Evolutionary conservation across 2,329 filamentous ascomycete genomes (phyloP).

Genomic region (Colletotrichum nymphaeae): DNA sequence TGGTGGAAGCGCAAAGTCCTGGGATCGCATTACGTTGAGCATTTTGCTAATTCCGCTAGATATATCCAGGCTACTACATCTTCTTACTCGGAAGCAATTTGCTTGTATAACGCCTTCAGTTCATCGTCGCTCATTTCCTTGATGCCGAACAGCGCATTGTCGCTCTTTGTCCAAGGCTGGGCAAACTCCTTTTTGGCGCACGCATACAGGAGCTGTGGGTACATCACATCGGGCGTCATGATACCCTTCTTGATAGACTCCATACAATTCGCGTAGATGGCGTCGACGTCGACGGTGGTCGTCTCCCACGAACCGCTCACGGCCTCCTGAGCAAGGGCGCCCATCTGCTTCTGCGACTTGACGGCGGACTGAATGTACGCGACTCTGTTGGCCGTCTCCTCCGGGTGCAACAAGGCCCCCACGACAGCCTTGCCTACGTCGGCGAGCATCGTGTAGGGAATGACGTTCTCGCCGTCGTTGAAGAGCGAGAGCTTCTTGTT

Average conservation of each 20-base stretch:
- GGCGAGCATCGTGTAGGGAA: constrained; percentile 40
- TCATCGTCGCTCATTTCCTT: constrained; percentile 38
- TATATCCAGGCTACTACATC: neutral
- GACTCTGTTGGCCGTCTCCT: constrained; percentile 43
- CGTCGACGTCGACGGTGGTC: constrained; percentile 32
- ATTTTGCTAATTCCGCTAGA: neutral
- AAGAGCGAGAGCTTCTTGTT: constrained; percentile 38
- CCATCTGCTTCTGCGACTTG: constrained; percentile 41
- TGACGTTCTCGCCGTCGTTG: constrained; percentile 41
- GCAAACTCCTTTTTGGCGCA: constrained; percentile 35
- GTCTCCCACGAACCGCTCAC: constrained; percentile 37
- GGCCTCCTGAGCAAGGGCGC: constrained; percentile 36
- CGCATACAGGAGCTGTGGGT: constrained; percentile 36
- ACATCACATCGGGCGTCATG: constrained; percentile 34
- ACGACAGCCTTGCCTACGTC: constrained; percentile 42
- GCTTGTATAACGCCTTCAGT: constrained; percentile 36
- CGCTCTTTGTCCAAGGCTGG: constrained; percentile 33
- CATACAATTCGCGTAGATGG: constrained; percentile 36
- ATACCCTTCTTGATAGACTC: constrained; percentile 37
- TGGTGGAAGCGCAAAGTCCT: neutral
- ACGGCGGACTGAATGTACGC: constrained; percentile 38
- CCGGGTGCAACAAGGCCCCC: constrained; percentile 40
- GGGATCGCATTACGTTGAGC: too few relatives aligned
- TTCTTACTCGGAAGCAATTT: constrained; percentile 21
- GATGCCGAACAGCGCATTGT: constrained; percentile 39